Evolutionary conservation across 495 filamentous ascomycete species (phyloP).

Genomic region (Podospora australis): DNA sequence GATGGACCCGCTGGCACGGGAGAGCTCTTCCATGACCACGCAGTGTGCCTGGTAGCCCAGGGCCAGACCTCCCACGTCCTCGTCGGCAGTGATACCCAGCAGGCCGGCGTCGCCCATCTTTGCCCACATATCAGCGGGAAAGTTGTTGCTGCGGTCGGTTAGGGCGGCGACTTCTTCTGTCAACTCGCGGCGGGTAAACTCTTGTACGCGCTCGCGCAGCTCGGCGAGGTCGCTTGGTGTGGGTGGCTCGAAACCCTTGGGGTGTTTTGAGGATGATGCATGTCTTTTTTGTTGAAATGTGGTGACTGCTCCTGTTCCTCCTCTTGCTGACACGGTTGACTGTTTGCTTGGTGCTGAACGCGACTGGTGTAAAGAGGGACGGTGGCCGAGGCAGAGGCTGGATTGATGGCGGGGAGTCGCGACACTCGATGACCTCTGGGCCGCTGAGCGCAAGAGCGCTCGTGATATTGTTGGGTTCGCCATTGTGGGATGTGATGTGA

Average conservation of each 20-base stretch:
- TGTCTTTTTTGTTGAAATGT: conserved; percentile 18
- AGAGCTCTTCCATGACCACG: conserved; percentile 86
- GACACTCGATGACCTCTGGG: background rate
- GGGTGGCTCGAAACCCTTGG: conserved; percentile 72
- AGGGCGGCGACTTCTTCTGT: conserved; percentile 71
- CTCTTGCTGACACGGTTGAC: no score
- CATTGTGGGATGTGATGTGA: conserved; percentile 11
- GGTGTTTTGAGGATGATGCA: conserved; percentile 70
- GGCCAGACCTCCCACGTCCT: conserved; percentile 82
- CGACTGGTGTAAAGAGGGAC: background rate
- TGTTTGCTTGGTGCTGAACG: no score
- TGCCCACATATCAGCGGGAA: conserved; percentile 86
- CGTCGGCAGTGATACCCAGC: conserved; percentile 89
- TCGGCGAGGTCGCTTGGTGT: conserved; percentile 69
- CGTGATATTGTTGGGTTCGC: conserved; percentile 25
- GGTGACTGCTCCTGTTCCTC: no score
- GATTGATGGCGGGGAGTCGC: background rate
- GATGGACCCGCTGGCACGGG: conserved; percentile 66
- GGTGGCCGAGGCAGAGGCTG: conserved; percentile 2
- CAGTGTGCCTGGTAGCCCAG: conserved; percentile 98
- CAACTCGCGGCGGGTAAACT: conserved; percentile 84
- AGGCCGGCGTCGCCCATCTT: conserved; percentile 90
- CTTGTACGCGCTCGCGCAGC: conserved; percentile 82
- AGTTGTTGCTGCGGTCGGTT: conserved; percentile 81
- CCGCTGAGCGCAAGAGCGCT: conserved; percentile 26